These are phyloP conservation scores for Aspergillus felis DNA, from an alignment of 2,329 filamentous ascomycete genomes.

Conservation along the genomic window DNA sequence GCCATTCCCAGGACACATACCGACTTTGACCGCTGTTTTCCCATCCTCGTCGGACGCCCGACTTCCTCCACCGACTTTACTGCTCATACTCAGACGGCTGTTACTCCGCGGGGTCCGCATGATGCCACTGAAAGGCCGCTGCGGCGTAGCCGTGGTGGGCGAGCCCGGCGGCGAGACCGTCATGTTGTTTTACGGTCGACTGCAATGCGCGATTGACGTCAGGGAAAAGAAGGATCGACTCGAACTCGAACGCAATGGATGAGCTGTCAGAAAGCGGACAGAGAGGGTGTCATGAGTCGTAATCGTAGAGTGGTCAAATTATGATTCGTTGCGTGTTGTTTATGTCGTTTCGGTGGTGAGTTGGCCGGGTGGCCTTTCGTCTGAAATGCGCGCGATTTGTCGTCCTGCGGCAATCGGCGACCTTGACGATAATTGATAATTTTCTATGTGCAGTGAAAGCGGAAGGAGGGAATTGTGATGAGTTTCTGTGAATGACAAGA, in stretches of 20 bases:
- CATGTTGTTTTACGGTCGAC: slow-evolving; percentile 43
- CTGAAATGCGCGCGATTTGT: slow-evolving; percentile 15
- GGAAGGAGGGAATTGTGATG: slow-evolving; percentile 1
- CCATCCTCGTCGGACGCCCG: slow-evolving; percentile 84
- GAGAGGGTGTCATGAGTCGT: background rate
- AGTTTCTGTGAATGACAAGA: background rate
- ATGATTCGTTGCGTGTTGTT: background rate
- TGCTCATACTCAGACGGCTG: slow-evolving; percentile 77
- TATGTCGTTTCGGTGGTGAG: background rate
- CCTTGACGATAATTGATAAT: slow-evolving; percentile 5
- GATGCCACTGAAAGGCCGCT: slow-evolving; percentile 77
- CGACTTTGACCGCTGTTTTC: slow-evolving; percentile 92
- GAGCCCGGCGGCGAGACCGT: slow-evolving; percentile 68
- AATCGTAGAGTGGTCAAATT: background rate
- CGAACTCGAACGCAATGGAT: background rate
- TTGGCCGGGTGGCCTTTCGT: background rate
- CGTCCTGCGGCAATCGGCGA: slow-evolving; percentile 20
- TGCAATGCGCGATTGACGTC: slow-evolving; percentile 3
- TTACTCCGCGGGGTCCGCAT: slow-evolving; percentile 72
- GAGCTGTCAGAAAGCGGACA: background rate
- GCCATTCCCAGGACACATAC: slow-evolving; percentile 57
- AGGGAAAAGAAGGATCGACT: background rate
- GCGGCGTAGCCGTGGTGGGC: slow-evolving; percentile 51
- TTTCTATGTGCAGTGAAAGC: slow-evolving; percentile 5
- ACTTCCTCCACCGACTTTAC: slow-evolving; percentile 71